Conservation (phyloP, 192 early-diverging fungal genomes). For the Oehlia diaphana region DNA sequence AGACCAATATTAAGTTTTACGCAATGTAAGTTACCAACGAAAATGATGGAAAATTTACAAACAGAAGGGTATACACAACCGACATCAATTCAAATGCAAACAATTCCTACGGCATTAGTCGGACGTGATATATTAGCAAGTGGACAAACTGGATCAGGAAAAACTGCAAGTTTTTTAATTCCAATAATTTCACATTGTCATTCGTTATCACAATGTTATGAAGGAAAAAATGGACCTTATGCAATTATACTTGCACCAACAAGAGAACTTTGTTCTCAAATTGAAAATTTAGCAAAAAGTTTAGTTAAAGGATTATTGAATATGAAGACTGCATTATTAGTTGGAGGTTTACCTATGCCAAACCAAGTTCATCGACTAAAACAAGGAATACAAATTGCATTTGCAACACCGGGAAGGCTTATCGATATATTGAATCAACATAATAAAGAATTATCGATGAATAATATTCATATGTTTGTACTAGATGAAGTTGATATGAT, state of each 20-base stretch:
- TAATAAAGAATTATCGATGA: slow-evolving; percentile 34
- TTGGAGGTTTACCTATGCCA: slow-evolving; percentile 56
- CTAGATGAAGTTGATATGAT: slow-evolving; percentile 61
- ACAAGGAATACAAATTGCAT: slow-evolving; percentile 53
- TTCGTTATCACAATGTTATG: slow-evolving; percentile 29
- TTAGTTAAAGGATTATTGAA: slow-evolving; percentile 43
- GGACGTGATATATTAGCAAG: slow-evolving; percentile 53
- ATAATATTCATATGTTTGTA: slow-evolving; percentile 48
- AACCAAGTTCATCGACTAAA: slow-evolving; percentile 53
- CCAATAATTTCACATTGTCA: slow-evolving; percentile 45
- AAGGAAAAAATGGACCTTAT: slow-evolving; percentile 38
- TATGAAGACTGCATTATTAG: slow-evolving; percentile 55
- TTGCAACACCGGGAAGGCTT: slow-evolving; percentile 61
- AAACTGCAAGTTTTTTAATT: slow-evolving; percentile 51
- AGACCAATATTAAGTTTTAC: slow-evolving; percentile 45
- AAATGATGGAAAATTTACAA: slow-evolving; percentile 39
- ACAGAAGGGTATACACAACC: slow-evolving; percentile 35
- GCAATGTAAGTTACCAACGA: slow-evolving; percentile 43
- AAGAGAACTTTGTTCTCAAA: slow-evolving; percentile 53
- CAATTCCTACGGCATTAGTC: slow-evolving; percentile 37
- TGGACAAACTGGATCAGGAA: slow-evolving; percentile 55
- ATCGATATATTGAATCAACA: slow-evolving; percentile 45
- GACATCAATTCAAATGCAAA: slow-evolving; percentile 42
- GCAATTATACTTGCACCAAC: slow-evolving; percentile 53
- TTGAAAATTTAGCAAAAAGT: slow-evolving; percentile 44